phyloP scores from a whole-genome alignment of 208 protist genomes.

The Trypanosoma rangeli region DNA sequence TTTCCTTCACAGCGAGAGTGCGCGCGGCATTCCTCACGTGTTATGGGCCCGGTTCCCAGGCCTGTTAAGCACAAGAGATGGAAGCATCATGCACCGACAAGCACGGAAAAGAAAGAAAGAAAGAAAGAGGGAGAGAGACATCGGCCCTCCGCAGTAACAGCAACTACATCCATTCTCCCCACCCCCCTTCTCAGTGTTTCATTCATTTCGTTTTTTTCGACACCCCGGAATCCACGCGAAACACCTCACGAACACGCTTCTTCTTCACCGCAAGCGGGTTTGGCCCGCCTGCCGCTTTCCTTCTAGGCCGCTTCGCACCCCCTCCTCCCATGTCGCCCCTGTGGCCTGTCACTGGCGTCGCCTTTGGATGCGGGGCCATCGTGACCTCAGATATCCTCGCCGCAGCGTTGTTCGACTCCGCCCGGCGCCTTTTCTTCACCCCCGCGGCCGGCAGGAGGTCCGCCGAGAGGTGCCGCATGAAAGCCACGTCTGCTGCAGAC shows the following conservation, averaged over 20 bases:
- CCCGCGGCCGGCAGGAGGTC: slow-evolving; percentile 4
- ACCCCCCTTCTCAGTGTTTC: background rate
- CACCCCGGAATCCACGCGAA: slow-evolving; percentile 35
- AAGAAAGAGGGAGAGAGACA: slow-evolving; percentile 12
- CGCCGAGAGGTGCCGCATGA: slow-evolving; percentile 25
- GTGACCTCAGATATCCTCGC: background rate
- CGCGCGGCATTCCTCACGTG: background rate
- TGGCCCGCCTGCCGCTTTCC: slow-evolving; percentile 15
- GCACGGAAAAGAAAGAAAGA: slow-evolving; percentile 8
- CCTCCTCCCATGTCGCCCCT: slow-evolving; percentile 5
- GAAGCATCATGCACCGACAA: background rate
- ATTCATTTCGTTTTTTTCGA: slow-evolving; percentile 11
- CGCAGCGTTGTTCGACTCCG: background rate
- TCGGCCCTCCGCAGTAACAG: background rate
- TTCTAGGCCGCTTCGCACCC: background rate
- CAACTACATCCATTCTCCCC: background rate
- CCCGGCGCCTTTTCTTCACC: slow-evolving; percentile 1
- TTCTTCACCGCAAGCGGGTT: slow-evolving; percentile 88
- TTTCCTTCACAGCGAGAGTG: background rate
- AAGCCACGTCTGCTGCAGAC: slow-evolving; percentile 32
- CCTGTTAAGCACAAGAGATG: background rate
- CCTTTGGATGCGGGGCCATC: background rate
- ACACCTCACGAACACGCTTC: slow-evolving; percentile 65
- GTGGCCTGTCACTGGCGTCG: background rate
- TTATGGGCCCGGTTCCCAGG: background rate